Percentiles rank a stretch among this genome's conserved stretches.
phyloP scores from a whole-genome alignment of 495 filamentous ascomycete genomes.

The Bombardia bombarda region DNA sequence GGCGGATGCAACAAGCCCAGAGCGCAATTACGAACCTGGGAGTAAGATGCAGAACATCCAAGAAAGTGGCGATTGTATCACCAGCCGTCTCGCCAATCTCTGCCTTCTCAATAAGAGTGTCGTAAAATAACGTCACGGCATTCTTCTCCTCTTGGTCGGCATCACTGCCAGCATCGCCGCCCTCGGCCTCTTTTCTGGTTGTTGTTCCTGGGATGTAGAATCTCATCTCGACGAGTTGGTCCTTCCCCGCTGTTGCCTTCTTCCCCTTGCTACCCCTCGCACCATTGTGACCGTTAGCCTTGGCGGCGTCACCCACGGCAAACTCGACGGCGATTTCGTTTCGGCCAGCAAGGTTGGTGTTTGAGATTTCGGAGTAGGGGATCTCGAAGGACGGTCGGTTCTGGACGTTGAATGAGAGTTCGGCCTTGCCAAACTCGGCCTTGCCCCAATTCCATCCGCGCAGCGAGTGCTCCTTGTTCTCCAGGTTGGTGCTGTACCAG shows the following conservation, averaged over 20 bases:
- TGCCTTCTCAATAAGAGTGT: slow-evolving; percentile 95
- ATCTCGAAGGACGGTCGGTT: slow-evolving; percentile 97
- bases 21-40: slow-evolving; percentile 58
- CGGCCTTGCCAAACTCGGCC: slow-evolving; percentile 89
- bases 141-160: slow-evolving; percentile 79
- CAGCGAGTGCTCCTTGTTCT: slow-evolving; percentile 85
- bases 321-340: slow-evolving; percentile 98
- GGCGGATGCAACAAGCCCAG: not conserved
- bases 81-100: slow-evolving; percentile 98
- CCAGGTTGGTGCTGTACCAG: slow-evolving; percentile 90
- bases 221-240: slow-evolving; percentile 95
- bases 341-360: slow-evolving; percentile 94
- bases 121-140: slow-evolving; percentile 91
- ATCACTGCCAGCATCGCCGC: slow-evolving; percentile 57
- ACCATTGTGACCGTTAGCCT: slow-evolving; percentile 66
- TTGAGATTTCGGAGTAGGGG: slow-evolving; percentile 94
- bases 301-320: slow-evolving; percentile 56
- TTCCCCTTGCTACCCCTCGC: slow-evolving; percentile 73
- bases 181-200: slow-evolving; percentile 76
- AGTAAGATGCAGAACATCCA: slow-evolving; percentile 94
- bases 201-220: slow-evolving; percentile 96
- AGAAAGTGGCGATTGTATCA: slow-evolving; percentile 93
- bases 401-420: slow-evolving; percentile 92
- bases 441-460: slow-evolving; percentile 99
- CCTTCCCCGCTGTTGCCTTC: slow-evolving; percentile 78